A percentile compares a stretch with the other conserved stretches of the same genome.
Conservation (phyloP, 176 grass and related monocot species). For the Raddia guianensis region DNA sequence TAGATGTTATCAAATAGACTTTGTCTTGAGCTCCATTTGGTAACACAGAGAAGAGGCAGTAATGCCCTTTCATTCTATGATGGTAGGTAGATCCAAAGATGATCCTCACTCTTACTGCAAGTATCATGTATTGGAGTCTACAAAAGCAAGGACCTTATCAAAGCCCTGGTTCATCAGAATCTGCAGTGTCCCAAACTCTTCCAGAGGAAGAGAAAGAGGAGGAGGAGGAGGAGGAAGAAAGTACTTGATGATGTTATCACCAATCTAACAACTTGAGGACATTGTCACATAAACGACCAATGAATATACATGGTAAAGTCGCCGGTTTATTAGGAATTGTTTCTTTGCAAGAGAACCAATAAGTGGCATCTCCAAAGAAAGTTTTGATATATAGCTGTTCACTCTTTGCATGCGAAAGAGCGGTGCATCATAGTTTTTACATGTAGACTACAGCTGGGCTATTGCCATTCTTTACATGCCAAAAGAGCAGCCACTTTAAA, state of each 20-base stretch:
- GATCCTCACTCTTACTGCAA: constrained; percentile 82
- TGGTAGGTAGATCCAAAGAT: constrained; percentile 90
- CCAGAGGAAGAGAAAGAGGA: constrained; percentile 40
- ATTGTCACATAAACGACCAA: not conserved
- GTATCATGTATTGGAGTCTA: constrained; percentile 93
- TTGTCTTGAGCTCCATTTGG: not conserved
- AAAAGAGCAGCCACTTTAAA: not conserved
- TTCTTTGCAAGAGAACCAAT: not conserved
- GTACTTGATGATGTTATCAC: constrained; percentile 41
- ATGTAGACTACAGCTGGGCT: not conserved
- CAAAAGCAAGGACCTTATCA: constrained; percentile 58
- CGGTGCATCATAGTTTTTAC: not conserved
- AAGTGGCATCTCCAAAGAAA: constrained; percentile 14
- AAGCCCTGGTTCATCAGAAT: constrained; percentile 28
- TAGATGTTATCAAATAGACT: not conserved
- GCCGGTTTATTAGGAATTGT: not conserved
- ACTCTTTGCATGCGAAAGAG: constrained; percentile 27
- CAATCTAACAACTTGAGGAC: constrained; percentile 32
- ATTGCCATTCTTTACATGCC: constrained; percentile 31
- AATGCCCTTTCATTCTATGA: not conserved
- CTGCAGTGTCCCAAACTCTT: constrained; percentile 30
- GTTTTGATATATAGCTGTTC: constrained; percentile 19
- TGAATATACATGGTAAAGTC: constrained; percentile 29
- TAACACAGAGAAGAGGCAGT: not conserved
- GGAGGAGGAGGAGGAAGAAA: constrained; percentile 34